A percentile compares a stretch with the other conserved stretches of the same genome.
Evolutionary conservation across 495 filamentous ascomycete species (phyloP).

Genomic region (Xylaria intraflava): DNA sequence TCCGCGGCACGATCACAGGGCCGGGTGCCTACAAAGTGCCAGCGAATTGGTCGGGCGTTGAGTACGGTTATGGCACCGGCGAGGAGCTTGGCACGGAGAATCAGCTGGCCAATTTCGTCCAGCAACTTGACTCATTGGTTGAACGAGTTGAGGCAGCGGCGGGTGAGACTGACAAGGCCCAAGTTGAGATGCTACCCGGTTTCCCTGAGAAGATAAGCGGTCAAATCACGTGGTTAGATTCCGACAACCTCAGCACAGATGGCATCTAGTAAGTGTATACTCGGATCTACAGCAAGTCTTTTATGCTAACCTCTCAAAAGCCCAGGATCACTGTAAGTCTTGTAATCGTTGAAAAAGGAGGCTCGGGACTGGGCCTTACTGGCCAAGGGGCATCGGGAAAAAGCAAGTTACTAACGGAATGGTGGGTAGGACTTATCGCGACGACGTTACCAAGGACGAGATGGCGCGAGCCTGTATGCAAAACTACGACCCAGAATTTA

Average conservation of each 20-base stretch:
- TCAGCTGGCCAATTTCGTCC: too few species aligned
- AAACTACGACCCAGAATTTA: constrained; percentile 79
- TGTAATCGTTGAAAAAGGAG: constrained; percentile 92
- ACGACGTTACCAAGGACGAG: constrained; percentile 62
- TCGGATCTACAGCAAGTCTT: too few species aligned
- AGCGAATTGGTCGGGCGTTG: constrained; percentile 41
- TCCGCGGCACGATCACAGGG: constrained; percentile 69
- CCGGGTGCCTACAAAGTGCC: constrained; percentile 67
- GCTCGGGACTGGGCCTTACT: constrained; percentile 51
- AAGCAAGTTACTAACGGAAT: constrained; percentile 22
- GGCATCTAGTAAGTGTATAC: constrained; percentile 90
- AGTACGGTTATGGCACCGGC: constrained; percentile 56
- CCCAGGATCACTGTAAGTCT: constrained; percentile 70
- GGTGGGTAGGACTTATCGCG: constrained; percentile 88
- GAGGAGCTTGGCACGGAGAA: constrained; percentile 53
- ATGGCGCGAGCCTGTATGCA: constrained; percentile 90
- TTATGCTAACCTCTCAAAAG: too few species aligned
- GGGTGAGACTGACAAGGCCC: constrained; percentile 27
- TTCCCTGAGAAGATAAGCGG: constrained; percentile 61
- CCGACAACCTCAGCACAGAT: constrained; percentile 72
- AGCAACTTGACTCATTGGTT: constrained; percentile 26
- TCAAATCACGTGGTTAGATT: constrained; percentile 61
- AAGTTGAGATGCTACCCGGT: constrained; percentile 60
- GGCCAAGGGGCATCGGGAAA: background rate
- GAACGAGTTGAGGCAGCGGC: constrained; percentile 9